Evolutionary conservation across 2,329 filamentous ascomycete genomes (phyloP), one percentile per base, ranked within the genome.

Genomic region (Torrubiella hemipterigena): DNA sequence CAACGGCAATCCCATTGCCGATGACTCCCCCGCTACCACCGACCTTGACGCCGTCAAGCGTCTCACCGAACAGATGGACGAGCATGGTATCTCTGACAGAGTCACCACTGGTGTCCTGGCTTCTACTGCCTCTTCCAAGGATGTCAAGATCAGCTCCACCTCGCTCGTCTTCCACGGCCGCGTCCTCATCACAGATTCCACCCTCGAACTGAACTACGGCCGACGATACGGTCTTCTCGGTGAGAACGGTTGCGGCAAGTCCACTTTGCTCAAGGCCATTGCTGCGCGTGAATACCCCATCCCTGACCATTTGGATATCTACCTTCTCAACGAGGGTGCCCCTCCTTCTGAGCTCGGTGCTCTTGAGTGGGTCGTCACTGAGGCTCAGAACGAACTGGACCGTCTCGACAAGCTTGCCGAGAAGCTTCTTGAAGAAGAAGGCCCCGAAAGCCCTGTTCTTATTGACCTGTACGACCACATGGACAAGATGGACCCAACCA

Each of bases 171-270:
- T 98, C 76, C 93, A 98, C 71, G 91, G 93, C 49, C 85, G 82
- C 48, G 91, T 96, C 45, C 77, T 98, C 38, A 83, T 98, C 63
- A 89, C 79, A 54, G 91, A 98, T 61, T 83, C 83, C 41, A 93
- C 79, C 30, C 70, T 98, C 57, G 93, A 98, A 62, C 72, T 98
- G 51, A 89, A 82, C 56, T 91, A 85, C 56, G 86, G 82, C 44
- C 82, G 87, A 50, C 77, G 91, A 50, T 98, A 98, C 56, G 91
- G 91, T 57, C 69, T 98, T 36, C 67, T 98, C 42, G 91, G 91
- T 52, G 91, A 98, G 73, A 98, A 98, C 80, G 91, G 91, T 44
- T 98, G 91, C 61, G 91, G 91, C 58, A 98, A 98, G 73, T 93
- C 83, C 42, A 98, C 91, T n/a, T 63, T 98, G 20, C 74, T 98